phyloP scores from a whole-genome alignment of 2,329 filamentous ascomycete species.

The Penicillium sp. region DNA sequence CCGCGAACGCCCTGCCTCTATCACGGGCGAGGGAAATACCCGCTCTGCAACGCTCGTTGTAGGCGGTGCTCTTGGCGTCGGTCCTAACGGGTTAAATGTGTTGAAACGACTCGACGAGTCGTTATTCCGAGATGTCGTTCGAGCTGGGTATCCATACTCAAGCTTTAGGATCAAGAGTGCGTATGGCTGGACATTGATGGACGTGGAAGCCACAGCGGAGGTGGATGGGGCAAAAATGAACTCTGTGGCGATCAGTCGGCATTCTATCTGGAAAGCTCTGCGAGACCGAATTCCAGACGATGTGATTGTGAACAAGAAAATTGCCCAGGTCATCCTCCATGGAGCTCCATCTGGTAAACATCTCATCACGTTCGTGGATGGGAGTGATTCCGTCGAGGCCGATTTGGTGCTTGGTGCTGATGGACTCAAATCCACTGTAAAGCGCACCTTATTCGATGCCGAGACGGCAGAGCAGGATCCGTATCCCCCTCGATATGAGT shows the following conservation, averaged over 20 bases:
- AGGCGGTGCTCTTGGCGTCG: conserved; percentile 45
- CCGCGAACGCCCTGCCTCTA: conserved; percentile 15
- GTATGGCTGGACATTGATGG: conserved; percentile 38
- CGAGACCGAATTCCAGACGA: conserved; percentile 39
- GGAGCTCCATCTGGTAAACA: conserved; percentile 26
- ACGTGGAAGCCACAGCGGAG: conserved; percentile 21
- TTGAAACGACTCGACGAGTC: conserved; percentile 42
- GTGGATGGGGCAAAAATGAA: conserved; percentile 24
- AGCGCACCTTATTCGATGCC: conserved; percentile 42
- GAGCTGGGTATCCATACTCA: conserved; percentile 38
- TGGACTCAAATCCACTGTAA: conserved; percentile 43
- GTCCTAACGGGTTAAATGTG: conserved; percentile 46
- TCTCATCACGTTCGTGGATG: conserved; percentile 40
- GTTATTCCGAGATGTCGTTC: conserved; percentile 38
- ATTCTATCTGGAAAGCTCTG: conserved; percentile 44
- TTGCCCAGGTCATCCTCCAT: conserved; percentile 33
- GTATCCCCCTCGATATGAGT: conserved; percentile 49
- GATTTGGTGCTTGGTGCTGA: conserved; percentile 52
- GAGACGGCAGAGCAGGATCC: conserved; percentile 29
- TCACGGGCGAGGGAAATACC: conserved; percentile 19
- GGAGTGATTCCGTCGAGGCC: conserved; percentile 35
- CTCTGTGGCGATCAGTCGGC: conserved; percentile 42
- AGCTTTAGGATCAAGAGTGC: conserved; percentile 40
- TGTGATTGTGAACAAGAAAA: conserved; percentile 38
- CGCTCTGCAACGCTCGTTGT: conserved; percentile 42